These are phyloP conservation scores for Rhododendron henanense DNA, from an alignment of 148 eudicot species.

Conservation along the genomic window DNA sequence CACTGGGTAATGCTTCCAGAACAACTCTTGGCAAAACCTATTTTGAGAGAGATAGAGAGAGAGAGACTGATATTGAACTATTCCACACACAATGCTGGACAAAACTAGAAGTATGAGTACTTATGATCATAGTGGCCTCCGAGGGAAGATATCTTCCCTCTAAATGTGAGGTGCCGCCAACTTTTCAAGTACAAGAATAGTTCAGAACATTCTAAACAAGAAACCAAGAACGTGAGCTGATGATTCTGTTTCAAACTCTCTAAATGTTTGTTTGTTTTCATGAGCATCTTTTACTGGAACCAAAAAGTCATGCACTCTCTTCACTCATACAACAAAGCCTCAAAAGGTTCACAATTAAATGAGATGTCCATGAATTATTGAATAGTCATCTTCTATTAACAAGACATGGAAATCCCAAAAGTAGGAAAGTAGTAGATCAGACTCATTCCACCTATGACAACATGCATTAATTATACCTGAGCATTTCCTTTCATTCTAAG, in stretches of 20 bases:
- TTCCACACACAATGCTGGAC: background rate
- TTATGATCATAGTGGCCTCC: background rate
- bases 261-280: background rate
- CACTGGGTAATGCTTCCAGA: constrained; percentile 73
- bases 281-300: background rate
- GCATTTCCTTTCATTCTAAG: constrained; percentile 63
- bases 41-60: background rate
- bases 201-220: background rate
- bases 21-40: constrained; percentile 91
- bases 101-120: background rate
- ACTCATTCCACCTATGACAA: background rate
- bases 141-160: background rate
- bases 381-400: background rate
- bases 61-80: background rate
- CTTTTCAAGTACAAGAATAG: background rate
- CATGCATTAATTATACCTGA: constrained; percentile 35
- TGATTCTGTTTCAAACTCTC: background rate
- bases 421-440: background rate
- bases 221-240: background rate
- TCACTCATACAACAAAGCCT: background rate
- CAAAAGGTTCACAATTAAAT: background rate
- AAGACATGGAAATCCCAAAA: background rate
- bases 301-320: background rate
- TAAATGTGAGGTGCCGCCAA: background rate
- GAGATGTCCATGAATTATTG: background rate